Percentiles rank a stretch among this genome's conserved stretches.
Conservation (phyloP, 1,139 yeast species). For the Yamadazyma spencermartinsiae region DNA sequence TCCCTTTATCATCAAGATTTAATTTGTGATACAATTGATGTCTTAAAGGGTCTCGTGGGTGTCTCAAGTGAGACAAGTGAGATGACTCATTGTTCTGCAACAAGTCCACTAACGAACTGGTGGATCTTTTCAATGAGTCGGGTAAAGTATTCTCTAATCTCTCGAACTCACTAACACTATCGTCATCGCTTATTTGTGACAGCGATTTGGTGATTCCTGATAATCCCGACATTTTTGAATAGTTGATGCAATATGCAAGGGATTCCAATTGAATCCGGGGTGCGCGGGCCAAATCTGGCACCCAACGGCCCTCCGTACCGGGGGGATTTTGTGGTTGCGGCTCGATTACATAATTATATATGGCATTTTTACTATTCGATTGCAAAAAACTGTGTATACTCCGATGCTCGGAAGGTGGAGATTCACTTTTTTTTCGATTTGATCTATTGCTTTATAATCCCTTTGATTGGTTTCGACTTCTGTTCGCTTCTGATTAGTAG, state of each 20-base stretch:
- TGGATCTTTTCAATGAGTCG: conserved; percentile 41
- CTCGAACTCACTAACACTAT: conserved; percentile 36
- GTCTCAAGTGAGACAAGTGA: conserved; percentile 12
- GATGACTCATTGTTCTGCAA: conserved; percentile 20
- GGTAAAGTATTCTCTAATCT: conserved; percentile 48
- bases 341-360: not conserved
- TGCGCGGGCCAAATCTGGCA: too few relatives aligned
- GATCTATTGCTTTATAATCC: not conserved
- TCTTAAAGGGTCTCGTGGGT: conserved; percentile 15
- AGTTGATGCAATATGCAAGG: not conserved
- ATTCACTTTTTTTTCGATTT: not conserved
- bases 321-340: too few relatives aligned
- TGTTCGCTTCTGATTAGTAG: not conserved
- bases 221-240: not conserved
- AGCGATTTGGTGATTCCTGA: not conserved
- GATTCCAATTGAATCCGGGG: not conserved
- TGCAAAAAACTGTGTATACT: not conserved
- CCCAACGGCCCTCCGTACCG: not conserved
- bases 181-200: conserved; percentile 13
- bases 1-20: conserved; percentile 34
- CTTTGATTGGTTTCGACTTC: not conserved
- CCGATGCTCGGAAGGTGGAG: not conserved
- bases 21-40: conserved; percentile 32
- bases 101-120: conserved; percentile 42
- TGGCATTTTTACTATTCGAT: not conserved